phyloP scores from a whole-genome alignment of 2,329 filamentous ascomycete genomes.

The Colletotrichum sp. region DNA sequence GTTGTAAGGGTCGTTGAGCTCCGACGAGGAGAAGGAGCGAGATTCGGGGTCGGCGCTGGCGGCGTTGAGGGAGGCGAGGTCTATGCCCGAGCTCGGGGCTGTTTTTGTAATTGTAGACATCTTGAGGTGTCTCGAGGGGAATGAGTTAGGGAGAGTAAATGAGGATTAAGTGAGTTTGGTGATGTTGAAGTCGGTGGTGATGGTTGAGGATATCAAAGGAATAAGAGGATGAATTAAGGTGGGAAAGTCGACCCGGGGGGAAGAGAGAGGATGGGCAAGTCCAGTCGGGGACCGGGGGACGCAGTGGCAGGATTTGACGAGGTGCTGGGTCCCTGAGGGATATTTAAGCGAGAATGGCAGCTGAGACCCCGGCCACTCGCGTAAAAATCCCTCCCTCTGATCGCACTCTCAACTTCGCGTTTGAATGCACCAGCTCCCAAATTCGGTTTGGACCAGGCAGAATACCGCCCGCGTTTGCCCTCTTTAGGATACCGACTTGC shows the following conservation, averaged over 20 bases:
- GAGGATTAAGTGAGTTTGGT: not conserved
- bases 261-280: not conserved
- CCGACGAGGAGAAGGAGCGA: slow-evolving; percentile 10
- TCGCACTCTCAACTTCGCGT: not conserved
- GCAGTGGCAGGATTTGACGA: not conserved
- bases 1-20: slow-evolving; percentile 76
- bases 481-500: not conserved
- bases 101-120: not conserved
- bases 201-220: not conserved
- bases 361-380: not conserved
- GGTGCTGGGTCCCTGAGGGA: not conserved
- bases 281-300: not conserved
- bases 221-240: not conserved
- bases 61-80: not conserved
- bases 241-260: slow-evolving; percentile 12
- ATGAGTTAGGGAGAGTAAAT: not conserved
- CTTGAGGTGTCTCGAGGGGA: not conserved
- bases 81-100: not conserved
- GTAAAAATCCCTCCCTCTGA: not conserved
- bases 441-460: not conserved
- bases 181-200: not conserved
- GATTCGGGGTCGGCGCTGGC: slow-evolving; percentile 11
- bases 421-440: not conserved
- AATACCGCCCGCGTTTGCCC: not conserved
- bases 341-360: slow-evolving; percentile 6